Conservation (phyloP, 352 stramenopile species). For the Thraustotheca clavata region DNA sequence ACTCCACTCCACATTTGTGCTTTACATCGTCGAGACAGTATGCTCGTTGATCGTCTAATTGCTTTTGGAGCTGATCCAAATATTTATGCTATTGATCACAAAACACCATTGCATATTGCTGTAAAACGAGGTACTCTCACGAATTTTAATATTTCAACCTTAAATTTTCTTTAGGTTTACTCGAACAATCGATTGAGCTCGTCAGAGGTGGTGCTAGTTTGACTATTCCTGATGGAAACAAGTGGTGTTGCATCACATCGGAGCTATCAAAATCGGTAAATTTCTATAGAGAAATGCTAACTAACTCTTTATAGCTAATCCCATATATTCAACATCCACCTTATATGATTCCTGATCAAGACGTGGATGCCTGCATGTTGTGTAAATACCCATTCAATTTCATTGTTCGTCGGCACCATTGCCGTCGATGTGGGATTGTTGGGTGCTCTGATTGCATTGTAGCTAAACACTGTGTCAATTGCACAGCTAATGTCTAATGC, state of each 20-base stretch:
- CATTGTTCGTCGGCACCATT: conserved; percentile 70
- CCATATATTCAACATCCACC: conserved; percentile 45
- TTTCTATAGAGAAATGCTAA: neutral
- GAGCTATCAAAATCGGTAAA: conserved; percentile 49
- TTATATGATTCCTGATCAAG: conserved; percentile 49
- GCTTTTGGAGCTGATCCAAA: conserved; percentile 44
- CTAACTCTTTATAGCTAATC: conserved; percentile 32
- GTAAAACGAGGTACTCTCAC: conserved; percentile 56
- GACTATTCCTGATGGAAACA: conserved; percentile 55
- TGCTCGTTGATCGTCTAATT: conserved; percentile 53
- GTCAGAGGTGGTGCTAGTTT: conserved; percentile 60
- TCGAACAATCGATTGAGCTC: conserved; percentile 46
- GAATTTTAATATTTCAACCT: neutral
- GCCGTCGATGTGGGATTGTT: conserved; percentile 60
- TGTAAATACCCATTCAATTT: conserved; percentile 58
- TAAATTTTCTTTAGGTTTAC: conserved; percentile 34
- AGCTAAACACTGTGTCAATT: neutral
- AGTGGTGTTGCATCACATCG: conserved; percentile 42
- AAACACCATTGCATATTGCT: conserved; percentile 63
- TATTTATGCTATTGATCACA: conserved; percentile 58
- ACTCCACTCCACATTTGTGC: conserved; percentile 61
- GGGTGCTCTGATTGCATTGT: conserved; percentile 57
- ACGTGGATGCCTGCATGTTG: conserved; percentile 59
- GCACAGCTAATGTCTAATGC: neutral
- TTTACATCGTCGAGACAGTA: conserved; percentile 50